Evolutionary conservation across 441 rosid genomes (phyloP).

Genomic region (Biscutella auriculata): DNA sequence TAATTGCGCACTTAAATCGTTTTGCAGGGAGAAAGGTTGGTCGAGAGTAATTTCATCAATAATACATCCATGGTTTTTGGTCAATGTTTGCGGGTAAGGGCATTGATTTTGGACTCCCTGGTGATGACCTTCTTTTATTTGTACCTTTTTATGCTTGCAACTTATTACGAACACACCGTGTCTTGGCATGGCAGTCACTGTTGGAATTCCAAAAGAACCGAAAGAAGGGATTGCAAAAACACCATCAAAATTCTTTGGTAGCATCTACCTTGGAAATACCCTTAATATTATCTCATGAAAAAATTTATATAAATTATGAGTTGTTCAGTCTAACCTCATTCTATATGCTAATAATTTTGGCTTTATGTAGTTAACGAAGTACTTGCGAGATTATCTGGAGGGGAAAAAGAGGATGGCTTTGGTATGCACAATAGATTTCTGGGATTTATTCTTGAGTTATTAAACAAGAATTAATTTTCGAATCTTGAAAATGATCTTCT

Average conservation of each 20-base stretch:
- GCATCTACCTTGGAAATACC: neutral
- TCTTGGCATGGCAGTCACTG: conserved; percentile 45
- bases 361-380: conserved; percentile 58
- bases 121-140: neutral
- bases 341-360: conserved; percentile 4
- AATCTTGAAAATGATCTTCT: neutral
- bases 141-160: neutral
- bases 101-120: conserved; percentile 13
- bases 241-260: conserved; percentile 84
- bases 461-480: neutral
- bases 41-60: conserved; percentile 87
- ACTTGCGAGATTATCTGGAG: conserved; percentile 75
- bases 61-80: conserved; percentile 92
- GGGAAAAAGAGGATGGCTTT: conserved; percentile 82
- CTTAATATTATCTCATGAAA: neutral
- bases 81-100: conserved; percentile 69
- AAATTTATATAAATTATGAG: neutral
- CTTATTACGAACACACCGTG: neutral
- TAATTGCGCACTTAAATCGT: neutral
- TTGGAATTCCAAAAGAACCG: conserved; percentile 85
- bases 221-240: conserved; percentile 75
- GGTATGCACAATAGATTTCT: conserved; percentile 36
- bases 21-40: conserved; percentile 80
- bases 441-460: neutral
- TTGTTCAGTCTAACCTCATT: neutral